phyloP scores from a whole-genome alignment of 768 basidiomycete genomes.

The Russula brevipes region DNA sequence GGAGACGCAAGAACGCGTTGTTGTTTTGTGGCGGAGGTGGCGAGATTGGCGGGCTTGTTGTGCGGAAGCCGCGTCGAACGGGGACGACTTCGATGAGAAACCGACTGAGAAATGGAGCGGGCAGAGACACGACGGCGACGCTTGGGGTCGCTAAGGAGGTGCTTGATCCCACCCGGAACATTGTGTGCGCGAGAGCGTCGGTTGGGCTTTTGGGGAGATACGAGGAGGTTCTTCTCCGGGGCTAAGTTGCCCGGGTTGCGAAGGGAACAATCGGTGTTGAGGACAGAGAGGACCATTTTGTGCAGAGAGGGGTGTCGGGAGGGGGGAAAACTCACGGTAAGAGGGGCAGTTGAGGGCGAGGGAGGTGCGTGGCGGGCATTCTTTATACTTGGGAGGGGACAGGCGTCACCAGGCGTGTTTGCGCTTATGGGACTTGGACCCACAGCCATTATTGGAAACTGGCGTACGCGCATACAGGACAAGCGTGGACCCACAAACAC shows the following conservation, averaged over 20 bases:
- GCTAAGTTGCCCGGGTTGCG: background rate
- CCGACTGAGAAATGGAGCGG: background rate
- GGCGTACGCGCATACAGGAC: background rate
- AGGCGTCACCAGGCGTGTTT: background rate
- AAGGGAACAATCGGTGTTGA: constrained; percentile 9
- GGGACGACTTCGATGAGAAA: background rate
- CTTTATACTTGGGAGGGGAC: background rate
- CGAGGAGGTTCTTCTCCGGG: background rate
- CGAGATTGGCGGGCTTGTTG: background rate
- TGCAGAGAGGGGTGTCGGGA: too few relatives aligned
- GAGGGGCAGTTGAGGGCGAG: background rate
- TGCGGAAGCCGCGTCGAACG: background rate
- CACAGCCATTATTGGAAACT: constrained; percentile 10
- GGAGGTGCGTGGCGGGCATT: background rate
- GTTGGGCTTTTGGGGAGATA: background rate
- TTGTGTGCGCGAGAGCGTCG: constrained; percentile 19
- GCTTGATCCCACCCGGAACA: constrained; percentile 16
- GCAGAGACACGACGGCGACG: constrained; percentile 14
- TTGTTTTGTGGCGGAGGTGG: too few relatives aligned
- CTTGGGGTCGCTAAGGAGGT: constrained; percentile 18
- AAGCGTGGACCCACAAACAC: constrained; percentile 12
- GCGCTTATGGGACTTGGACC: constrained; percentile 13
- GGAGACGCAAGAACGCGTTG: background rate
- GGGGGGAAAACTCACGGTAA: background rate
- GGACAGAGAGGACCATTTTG: constrained; percentile 17